Evolutionary conservation across 225 moss, liverwort and hornwort species (phyloP).

Genomic region (Sphagnum tenellum): DNA sequence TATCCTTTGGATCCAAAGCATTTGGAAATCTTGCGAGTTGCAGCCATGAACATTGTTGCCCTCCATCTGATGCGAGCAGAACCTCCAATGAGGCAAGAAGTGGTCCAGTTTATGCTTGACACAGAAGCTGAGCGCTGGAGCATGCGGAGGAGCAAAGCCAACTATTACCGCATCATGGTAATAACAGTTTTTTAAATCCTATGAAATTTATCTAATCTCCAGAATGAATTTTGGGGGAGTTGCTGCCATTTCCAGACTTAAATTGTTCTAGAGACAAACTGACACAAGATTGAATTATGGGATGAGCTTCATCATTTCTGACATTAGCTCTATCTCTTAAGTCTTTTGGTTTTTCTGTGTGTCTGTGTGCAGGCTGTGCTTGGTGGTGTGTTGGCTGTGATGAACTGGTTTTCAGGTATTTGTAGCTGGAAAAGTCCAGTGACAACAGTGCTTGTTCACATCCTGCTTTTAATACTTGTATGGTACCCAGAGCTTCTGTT

Average conservation of each 20-base stretch:
- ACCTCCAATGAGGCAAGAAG: slow-evolving; percentile 76
- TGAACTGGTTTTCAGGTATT: slow-evolving; percentile 87
- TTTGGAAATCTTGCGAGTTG: slow-evolving; percentile 57
- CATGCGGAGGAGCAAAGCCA: slow-evolving; percentile 97
- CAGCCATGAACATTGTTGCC: slow-evolving; percentile 94
- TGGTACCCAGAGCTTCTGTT: slow-evolving; percentile 90
- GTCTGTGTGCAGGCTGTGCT: slow-evolving; percentile 56
- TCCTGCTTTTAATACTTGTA: slow-evolving; percentile 68
- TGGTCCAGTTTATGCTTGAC: slow-evolving; percentile 77
- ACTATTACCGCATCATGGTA: slow-evolving; percentile 76
- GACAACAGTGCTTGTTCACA: slow-evolving; percentile 75
- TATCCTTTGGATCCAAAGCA: slow-evolving; percentile 59
- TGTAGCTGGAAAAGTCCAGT: slow-evolving; percentile 91
- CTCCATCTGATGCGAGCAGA: slow-evolving; percentile 69
- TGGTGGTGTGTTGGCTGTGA: slow-evolving; percentile 61
- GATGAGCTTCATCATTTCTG: background rate
- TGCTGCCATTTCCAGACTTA: background rate
- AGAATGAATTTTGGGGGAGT: too few relatives aligned
- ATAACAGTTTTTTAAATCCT: background rate
- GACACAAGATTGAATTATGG: too few relatives aligned
- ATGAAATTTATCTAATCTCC: too few relatives aligned
- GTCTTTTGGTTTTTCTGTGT: background rate
- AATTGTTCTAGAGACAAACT: too few relatives aligned
- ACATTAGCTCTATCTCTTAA: background rate
- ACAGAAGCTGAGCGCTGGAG: slow-evolving; percentile 90